Evolutionary conservation across 192 early-diverging fungal species (phyloP), one percentile per base, ranked within the genome.

Genomic region (Pilobolus umbonatus): DNA sequence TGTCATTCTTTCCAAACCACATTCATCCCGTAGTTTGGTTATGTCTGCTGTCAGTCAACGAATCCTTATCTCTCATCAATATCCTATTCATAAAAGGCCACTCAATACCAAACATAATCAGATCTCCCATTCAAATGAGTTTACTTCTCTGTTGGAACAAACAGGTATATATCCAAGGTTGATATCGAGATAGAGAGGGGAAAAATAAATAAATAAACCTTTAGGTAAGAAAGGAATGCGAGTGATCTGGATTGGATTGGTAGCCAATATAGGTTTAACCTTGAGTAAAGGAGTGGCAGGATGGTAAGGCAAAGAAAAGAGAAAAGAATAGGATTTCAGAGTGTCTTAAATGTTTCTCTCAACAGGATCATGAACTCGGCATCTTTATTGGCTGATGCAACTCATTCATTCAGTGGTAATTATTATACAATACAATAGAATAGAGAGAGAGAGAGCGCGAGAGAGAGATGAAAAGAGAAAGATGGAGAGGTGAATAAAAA

Each of bases 311-410:
- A 19, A 44, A 15, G 40, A 26, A 36, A 22, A 44, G 21, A 34
- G 19, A 26, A 47, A 15, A 34, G 31, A 25, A 3, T 24, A 3
- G 6, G 11, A 15, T 24, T n/a, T n/a, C n/a, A n/a, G n/a, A n/a
- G n/a, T n/a, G n/a, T n/a, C n/a, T n/a, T n/a, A n/a, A 24, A 24
- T 6, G 25, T 29, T 17, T 51, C 51, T 45, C 31, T 17, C 31
- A 61, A 56, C 15, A 75, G 76, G 73, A 21, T 73, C 7, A 79
- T 83, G 73, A 87, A 89, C 67, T 87, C 85, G n/a, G 85, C 88
- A 4, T 81, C 88, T 5, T 67, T 93, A 35, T 36, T 93, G 21
- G 90, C 90, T 0, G 90, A 93, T 55, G 90, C 88, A 0, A 80
- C 80, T 4, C 90, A 92, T 70, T 90, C 88, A 25, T 49, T 92